phyloP scores from a whole-genome alignment of 192 early-diverging fungal genomes.

The Nowakowskiella sp. region DNA sequence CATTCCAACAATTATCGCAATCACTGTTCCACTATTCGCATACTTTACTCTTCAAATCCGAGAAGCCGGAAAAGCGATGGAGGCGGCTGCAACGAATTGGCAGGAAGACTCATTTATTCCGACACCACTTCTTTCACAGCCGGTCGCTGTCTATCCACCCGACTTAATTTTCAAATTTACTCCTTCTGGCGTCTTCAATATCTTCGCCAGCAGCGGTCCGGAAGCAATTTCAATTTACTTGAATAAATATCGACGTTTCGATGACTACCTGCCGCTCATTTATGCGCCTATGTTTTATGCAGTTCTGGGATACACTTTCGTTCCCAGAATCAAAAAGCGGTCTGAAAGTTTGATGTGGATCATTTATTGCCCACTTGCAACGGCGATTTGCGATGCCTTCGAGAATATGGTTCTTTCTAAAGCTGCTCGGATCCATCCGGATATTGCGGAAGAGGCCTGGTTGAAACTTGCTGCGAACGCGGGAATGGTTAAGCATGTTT shows the following conservation, averaged over 20 bases:
- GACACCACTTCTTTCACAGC: neutral
- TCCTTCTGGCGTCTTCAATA: neutral
- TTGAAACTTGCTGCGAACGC: neutral
- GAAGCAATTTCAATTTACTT: neutral
- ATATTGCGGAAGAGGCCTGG: neutral
- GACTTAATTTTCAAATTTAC: neutral
- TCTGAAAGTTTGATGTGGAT: neutral
- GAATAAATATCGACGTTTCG: neutral
- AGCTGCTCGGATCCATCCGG: neutral
- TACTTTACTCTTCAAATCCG: neutral
- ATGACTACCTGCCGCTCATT: neutral
- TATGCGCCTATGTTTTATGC: neutral
- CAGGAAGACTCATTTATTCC: neutral
- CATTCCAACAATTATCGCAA: neutral
- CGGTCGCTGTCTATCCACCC: neutral
- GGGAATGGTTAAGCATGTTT: neutral
- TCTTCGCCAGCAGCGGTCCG: neutral
- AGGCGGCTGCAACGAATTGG: neutral
- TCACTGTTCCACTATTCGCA: neutral
- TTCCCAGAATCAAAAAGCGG: neutral
- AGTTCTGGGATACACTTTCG: neutral
- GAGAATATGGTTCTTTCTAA: neutral
- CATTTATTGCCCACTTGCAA: neutral
- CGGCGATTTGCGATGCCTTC: neutral
- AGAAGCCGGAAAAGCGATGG: neutral